A percentile compares a stretch with the other conserved stretches of the same genome.
phyloP scores from a whole-genome alignment of 75 land plant genomes.

The Chamaecyparis obtusa region DNA sequence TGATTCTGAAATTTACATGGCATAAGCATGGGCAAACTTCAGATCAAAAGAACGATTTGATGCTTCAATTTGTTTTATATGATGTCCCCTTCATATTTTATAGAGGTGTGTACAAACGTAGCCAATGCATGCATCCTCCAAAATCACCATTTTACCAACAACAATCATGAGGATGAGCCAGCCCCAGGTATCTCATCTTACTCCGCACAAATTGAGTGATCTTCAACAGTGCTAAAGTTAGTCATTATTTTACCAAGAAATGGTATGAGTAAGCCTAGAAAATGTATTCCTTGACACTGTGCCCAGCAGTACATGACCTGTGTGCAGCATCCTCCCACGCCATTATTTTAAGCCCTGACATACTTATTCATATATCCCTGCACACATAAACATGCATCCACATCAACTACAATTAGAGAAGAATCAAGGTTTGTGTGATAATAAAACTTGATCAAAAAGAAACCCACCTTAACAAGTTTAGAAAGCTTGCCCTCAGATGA shows the following conservation, averaged over 20 bases:
- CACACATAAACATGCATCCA: constrained; percentile 9
- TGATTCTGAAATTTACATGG: neutral
- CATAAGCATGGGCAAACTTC: neutral
- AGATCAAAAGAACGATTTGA: neutral
- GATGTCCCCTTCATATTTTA: neutral
- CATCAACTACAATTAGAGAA: neutral
- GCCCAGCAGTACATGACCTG: neutral
- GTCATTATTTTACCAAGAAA: neutral
- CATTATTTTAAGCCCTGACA: constrained; percentile 19
- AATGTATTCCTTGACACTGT: neutral
- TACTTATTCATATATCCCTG: constrained; percentile 58
- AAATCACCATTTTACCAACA: neutral
- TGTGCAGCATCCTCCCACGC: neutral
- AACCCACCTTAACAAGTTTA: constrained; percentile 79
- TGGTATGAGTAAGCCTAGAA: neutral
- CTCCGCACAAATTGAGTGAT: neutral
- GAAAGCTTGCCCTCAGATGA: constrained; percentile 62
- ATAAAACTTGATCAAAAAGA: neutral
- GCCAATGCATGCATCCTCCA: neutral
- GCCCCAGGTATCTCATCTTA: neutral
- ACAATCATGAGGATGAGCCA: neutral
- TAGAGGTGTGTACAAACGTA: neutral
- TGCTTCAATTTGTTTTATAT: neutral
- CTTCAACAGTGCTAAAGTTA: neutral
- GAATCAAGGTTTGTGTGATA: neutral